Conservation (phyloP, 768 basidiomycete genomes). For the Kwoniella europaea region DNA sequence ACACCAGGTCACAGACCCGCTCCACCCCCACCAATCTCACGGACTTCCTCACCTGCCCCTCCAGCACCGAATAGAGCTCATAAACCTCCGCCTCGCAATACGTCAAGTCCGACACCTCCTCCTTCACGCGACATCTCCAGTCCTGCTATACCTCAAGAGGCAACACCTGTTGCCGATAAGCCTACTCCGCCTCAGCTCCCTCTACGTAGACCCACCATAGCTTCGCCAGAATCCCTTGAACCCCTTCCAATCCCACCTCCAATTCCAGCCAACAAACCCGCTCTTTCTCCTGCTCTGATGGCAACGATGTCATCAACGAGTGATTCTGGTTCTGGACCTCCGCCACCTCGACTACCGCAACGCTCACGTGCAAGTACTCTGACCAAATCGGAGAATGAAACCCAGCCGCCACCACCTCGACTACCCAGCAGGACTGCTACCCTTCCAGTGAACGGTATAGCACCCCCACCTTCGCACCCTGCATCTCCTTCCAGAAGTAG, state of each 20-base stretch:
- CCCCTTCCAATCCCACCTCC: conserved; percentile 14
- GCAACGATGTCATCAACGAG: background rate
- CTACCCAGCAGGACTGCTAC: conserved; percentile 30
- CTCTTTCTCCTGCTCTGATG: conserved; percentile 2
- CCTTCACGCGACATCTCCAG: conserved; percentile 7
- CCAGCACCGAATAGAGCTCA: conserved; percentile 26
- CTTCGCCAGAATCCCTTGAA: conserved; percentile 8
- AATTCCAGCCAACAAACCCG: conserved; percentile 29
- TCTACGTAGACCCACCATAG: conserved; percentile 25
- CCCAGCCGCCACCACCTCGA: conserved; percentile 26
- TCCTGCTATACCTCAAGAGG: conserved; percentile 8
- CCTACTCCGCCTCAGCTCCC: conserved; percentile 29
- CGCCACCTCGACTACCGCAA: conserved; percentile 23
- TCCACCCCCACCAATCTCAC: conserved; percentile 29
- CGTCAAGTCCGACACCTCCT: conserved; percentile 18
- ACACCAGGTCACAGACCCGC: conserved; percentile 7
- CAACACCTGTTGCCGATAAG: background rate
- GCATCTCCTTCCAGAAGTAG: conserved; percentile 19
- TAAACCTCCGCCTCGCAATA: conserved; percentile 25
- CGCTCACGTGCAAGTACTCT: conserved; percentile 21
- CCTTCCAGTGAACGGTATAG: conserved; percentile 1
- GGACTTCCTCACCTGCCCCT: conserved; percentile 32
- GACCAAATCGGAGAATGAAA: conserved; percentile 12
- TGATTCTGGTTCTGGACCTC: conserved; percentile 17
- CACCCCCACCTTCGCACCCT: conserved; percentile 19